These are phyloP conservation scores for Penicillium antarcticum DNA, from an alignment of 495 filamentous ascomycete species.

Conservation along the genomic window DNA sequence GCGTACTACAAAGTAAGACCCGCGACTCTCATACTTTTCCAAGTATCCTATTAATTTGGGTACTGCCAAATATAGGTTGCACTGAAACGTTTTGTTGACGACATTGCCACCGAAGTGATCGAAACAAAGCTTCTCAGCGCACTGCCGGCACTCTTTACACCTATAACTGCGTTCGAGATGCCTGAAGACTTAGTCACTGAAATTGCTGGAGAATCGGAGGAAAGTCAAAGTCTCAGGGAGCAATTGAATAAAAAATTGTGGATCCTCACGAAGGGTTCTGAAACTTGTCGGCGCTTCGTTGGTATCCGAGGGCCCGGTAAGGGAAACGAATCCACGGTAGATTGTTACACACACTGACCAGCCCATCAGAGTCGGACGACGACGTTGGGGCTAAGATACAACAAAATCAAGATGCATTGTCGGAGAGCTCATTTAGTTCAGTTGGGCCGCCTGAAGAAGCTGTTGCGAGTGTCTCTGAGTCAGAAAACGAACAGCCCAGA, in stretches of 20 bases:
- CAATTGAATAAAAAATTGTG: conserved; percentile 49
- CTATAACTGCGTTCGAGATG: conserved; percentile 35
- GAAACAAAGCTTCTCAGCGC: conserved; percentile 48
- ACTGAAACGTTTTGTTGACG: conserved; percentile 58
- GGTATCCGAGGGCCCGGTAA: conserved; percentile 19
- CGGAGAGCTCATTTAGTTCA: no score
- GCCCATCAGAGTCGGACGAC: no score
- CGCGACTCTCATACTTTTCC: background rate
- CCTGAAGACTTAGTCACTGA: conserved; percentile 34
- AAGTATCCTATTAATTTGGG: background rate
- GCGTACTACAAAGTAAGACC: conserved; percentile 31
- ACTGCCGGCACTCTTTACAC: conserved; percentile 22
- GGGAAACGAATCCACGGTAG: background rate
- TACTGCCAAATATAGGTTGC: conserved; percentile 47
- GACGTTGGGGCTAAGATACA: no score
- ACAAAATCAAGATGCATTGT: no score
- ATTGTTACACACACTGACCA: no score
- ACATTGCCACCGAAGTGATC: conserved; percentile 53
- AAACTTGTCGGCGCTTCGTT: conserved; percentile 13
- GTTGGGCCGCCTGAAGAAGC: no score
- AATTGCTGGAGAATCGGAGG: conserved; percentile 55
- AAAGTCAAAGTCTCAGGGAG: conserved; percentile 43
- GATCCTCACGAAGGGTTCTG: conserved; percentile 37
- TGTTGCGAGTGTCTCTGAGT: no score
- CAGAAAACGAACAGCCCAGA: no score